Percentiles rank a stretch among this genome's conserved stretches.
Conservation (phyloP, 805 yeast species). For the Pichia manshurica region DNA sequence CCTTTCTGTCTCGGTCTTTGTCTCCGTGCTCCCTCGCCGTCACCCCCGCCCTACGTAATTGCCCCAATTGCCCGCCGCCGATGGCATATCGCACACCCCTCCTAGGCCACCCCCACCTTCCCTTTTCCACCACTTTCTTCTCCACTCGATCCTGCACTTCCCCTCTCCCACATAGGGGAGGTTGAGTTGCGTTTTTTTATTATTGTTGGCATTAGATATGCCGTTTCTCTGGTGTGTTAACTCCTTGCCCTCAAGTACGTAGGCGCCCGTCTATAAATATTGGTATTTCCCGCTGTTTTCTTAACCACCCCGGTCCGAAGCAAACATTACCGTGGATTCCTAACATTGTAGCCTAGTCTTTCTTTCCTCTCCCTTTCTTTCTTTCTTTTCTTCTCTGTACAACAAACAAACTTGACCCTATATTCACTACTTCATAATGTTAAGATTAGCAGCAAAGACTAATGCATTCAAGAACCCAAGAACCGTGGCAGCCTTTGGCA, state of each 20-base stretch:
- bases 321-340: not conserved
- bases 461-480: constrained; percentile 1
- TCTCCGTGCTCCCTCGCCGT: no score
- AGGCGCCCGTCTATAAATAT: constrained; percentile 1
- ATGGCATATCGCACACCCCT: not conserved
- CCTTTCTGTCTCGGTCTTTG: no score
- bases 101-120: constrained; percentile 2
- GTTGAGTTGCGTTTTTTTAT: no score
- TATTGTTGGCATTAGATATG: no score
- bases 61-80: no score
- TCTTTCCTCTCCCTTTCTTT: not conserved
- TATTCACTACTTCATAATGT: constrained; percentile 2
- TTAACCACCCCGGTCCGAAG: not conserved
- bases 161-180: not conserved
- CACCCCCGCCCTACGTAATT: no score
- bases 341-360: no score
- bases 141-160: not conserved
- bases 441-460: constrained; percentile 9
- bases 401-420: not conserved
- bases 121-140: not conserved
- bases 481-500: not conserved
- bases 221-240: no score
- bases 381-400: not conserved
- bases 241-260: not conserved
- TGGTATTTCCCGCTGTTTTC: not conserved